Base-by-base conservation (phyloP, 345 rosid genomes). In the Dipteronia sinensis region DNA sequence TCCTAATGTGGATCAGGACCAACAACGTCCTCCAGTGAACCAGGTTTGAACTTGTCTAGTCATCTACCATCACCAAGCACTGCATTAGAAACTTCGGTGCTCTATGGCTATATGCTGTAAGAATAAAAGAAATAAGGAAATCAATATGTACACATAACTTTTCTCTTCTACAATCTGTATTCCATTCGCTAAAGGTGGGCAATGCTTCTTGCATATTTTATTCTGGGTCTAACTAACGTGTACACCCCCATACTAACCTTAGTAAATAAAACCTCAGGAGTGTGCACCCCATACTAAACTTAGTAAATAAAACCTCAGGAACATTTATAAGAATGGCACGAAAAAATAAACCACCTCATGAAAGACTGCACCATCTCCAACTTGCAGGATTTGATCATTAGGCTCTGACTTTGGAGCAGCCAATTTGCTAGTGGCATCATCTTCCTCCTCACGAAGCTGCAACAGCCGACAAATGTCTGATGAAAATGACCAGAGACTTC, bases 401-500 rank as follows among this genome's bases (percentile, higher is more conserved):
- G 98, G 98, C 87, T 93, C 94, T 0, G 86, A 86, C 92, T 97
- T 97, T 25, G 97, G 97, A 1, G 91, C 87, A 77, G 93, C 88
- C 76, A 94, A 82, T 25, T 88, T 80, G 83, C 99, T 97, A 69
- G 97, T 89, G 12, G 99, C 99, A 83, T 94, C 99, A 83, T 96
- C 99, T 86, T 97, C 97, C 84, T 97, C 99, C 83, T 94, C 98
- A 55, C 92, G 85, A 22, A 93, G 94, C 85, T 94, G 97, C 81
- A 97, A 82, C 81, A 97, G 84, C 79, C 98, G 90, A 77, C 94
- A 90, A 77, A 94, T 94, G 80, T 96, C 99, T 0, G 98, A 77
- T 9, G 98, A 89, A 91, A 96, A 96, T 49, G 97, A 88, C 25
- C 91, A 95, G 53, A 91, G 82, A 85, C 92, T 90, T 71, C 89